A percentile compares a stretch with the other conserved stretches of the same genome.
Evolutionary conservation across 441 rosid species (phyloP).

Genomic region (Bruguiera hainesii): DNA sequence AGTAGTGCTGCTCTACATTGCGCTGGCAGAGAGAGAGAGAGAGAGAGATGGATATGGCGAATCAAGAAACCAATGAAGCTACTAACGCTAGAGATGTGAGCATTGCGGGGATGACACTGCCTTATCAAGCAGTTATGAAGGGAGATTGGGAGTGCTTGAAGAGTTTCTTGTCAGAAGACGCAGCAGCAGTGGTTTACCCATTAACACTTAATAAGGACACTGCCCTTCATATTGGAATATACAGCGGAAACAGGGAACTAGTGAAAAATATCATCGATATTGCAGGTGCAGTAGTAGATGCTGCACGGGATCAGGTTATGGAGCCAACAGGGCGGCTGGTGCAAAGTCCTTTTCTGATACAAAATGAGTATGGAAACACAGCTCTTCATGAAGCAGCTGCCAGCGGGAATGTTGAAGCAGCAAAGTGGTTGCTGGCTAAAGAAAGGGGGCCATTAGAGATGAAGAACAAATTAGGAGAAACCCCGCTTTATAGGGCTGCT

Average conservation of each 20-base stretch:
- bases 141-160: constrained; percentile 5
- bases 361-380: constrained; percentile 23
- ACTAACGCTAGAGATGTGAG: not conserved
- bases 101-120: not conserved
- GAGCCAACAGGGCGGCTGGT: no score
- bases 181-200: not conserved
- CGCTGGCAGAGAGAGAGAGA: no score
- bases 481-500: constrained; percentile 27
- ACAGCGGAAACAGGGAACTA: constrained; percentile 6
- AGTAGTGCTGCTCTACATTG: no score
- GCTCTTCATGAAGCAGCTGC: constrained; percentile 31
- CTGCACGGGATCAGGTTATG: no score
- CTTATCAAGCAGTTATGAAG: not conserved
- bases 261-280: not conserved
- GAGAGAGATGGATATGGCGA: no score
- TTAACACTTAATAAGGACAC: constrained; percentile 14
- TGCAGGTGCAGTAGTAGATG: not conserved
- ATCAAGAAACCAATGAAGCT: no score
- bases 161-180: not conserved
- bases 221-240: constrained; percentile 26
- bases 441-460: not conserved
- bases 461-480: constrained; percentile 18
- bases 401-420: not conserved
- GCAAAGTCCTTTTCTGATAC: not conserved
- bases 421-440: not conserved